phyloP scores from a whole-genome alignment of 2,329 filamentous ascomycete genomes.

The Aspergillus sergii region DNA sequence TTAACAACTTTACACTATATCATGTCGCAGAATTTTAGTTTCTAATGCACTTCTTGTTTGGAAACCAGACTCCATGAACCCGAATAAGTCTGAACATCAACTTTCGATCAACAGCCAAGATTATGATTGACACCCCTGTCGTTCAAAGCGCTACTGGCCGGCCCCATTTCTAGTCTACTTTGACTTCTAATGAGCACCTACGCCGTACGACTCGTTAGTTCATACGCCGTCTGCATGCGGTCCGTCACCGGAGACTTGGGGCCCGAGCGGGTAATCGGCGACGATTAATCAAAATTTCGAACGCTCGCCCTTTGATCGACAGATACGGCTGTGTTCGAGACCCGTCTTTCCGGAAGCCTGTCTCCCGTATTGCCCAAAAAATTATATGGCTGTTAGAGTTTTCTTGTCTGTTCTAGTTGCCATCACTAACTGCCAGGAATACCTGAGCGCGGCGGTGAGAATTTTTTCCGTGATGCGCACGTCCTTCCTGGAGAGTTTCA shows the following conservation, averaged over 20 bases:
- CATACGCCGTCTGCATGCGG: constrained; percentile 1
- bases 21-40: not conserved
- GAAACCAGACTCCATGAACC: not conserved
- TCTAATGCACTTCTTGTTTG: not conserved
- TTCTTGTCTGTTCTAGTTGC: not conserved
- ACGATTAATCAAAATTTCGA: constrained; percentile 11
- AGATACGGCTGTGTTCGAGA: constrained; percentile 14
- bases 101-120: not conserved
- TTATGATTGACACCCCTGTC: not conserved
- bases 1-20: not conserved
- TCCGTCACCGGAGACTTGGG: constrained; percentile 5
- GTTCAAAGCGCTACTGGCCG: not conserved
- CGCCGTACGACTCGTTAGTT: not conserved
- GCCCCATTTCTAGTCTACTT: not conserved
- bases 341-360: constrained; percentile 6
- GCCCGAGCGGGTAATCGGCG: constrained; percentile 17
- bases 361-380: constrained; percentile 1
- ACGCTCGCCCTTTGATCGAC: constrained; percentile 15
- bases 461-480: not conserved
- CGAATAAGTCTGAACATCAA: not conserved
- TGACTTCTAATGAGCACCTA: not conserved
- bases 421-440: not conserved
- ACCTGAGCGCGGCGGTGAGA: not conserved
- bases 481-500: not conserved
- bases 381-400: constrained; percentile 2